Evolutionary conservation across 2,329 filamentous ascomycete species (phyloP).

Genomic region (Colletotrichum chrysophilum): DNA sequence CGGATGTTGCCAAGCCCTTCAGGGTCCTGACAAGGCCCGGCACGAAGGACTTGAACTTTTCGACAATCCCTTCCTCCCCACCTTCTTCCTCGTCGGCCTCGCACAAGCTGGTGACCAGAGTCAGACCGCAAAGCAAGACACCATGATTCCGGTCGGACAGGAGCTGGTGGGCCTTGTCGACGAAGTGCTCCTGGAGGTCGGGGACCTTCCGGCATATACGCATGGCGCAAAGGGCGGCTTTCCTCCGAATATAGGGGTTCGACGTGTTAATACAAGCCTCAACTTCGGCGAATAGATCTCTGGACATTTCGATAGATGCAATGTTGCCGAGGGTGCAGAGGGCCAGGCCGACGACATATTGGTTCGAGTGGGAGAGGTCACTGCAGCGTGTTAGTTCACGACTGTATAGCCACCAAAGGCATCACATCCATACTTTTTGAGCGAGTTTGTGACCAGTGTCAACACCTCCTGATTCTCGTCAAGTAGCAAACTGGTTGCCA

Average conservation of each 20-base stretch:
- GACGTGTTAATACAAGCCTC: conserved; percentile 89
- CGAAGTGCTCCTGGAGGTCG: conserved; percentile 94
- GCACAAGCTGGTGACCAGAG: conserved; percentile 88
- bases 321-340: conserved; percentile 98
- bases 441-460: conserved; percentile 94
- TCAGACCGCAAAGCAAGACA: conserved; percentile 90
- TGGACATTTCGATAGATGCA: conserved; percentile 96
- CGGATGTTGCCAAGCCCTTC: conserved; percentile 91
- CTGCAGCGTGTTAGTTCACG: conserved; percentile 54
- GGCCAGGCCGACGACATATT: conserved; percentile 96
- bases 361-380: conserved; percentile 95
- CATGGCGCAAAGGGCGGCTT: conserved; percentile 99
- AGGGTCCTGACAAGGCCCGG: conserved; percentile 86
- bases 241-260: conserved; percentile 97
- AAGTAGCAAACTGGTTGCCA: conserved; percentile 93
- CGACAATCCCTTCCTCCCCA: conserved; percentile 86
- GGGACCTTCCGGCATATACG: conserved; percentile 98
- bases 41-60: conserved; percentile 89
- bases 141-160: conserved; percentile 95
- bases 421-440: conserved; percentile 77
- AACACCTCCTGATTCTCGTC: conserved; percentile 99
- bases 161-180: conserved; percentile 89
- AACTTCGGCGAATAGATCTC: conserved; percentile 95
- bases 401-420: background rate
- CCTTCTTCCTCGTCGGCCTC: conserved; percentile 93